A percentile compares a stretch with the other conserved stretches of the same genome.
These are phyloP conservation scores for Wickerhamomyces bovis DNA, from an alignment of 805 yeast species.

Conservation along the genomic window DNA sequence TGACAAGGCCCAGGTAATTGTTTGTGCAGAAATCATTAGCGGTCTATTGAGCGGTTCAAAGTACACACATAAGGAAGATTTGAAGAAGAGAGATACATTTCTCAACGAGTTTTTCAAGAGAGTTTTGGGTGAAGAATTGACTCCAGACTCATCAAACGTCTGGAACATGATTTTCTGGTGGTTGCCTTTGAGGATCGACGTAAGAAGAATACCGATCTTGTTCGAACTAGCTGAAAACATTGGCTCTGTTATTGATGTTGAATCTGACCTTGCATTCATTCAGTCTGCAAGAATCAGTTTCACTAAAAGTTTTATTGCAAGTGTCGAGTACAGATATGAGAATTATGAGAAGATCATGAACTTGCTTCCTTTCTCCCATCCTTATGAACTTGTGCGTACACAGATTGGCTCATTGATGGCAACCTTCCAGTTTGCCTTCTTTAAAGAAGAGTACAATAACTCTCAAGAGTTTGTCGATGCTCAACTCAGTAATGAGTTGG, in stretches of 20 bases:
- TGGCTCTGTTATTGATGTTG: slow-evolving; percentile 33
- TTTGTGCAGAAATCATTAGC: slow-evolving; percentile 61
- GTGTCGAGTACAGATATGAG: slow-evolving; percentile 51
- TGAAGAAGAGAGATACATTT: slow-evolving; percentile 38
- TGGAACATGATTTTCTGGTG: slow-evolving; percentile 80
- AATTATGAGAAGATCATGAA: slow-evolving; percentile 39
- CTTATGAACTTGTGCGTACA: slow-evolving; percentile 66
- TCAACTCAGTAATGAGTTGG: slow-evolving; percentile 31
- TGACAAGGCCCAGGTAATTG: slow-evolving; percentile 74
- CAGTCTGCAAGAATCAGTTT: slow-evolving; percentile 58
- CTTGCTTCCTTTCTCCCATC: slow-evolving; percentile 46
- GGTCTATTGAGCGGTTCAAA: slow-evolving; percentile 53
- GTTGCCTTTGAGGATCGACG: slow-evolving; percentile 59
- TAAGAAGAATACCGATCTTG: slow-evolving; percentile 57
- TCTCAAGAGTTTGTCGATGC: slow-evolving; percentile 35
- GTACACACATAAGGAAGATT: slow-evolving; percentile 30
- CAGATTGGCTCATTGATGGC: slow-evolving; percentile 54
- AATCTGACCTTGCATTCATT: slow-evolving; percentile 56
- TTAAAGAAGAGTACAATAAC: slow-evolving; percentile 35
- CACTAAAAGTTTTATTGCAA: slow-evolving; percentile 42
- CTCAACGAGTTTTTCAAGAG: slow-evolving; percentile 37
- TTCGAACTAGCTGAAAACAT: slow-evolving; percentile 40
- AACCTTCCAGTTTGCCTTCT: slow-evolving; percentile 33
- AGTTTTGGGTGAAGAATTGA: slow-evolving; percentile 51
- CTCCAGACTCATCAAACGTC: slow-evolving; percentile 65